Evolutionary conservation across 2,329 filamentous ascomycete genomes (phyloP).

Genomic region (Cordyceps javanica): DNA sequence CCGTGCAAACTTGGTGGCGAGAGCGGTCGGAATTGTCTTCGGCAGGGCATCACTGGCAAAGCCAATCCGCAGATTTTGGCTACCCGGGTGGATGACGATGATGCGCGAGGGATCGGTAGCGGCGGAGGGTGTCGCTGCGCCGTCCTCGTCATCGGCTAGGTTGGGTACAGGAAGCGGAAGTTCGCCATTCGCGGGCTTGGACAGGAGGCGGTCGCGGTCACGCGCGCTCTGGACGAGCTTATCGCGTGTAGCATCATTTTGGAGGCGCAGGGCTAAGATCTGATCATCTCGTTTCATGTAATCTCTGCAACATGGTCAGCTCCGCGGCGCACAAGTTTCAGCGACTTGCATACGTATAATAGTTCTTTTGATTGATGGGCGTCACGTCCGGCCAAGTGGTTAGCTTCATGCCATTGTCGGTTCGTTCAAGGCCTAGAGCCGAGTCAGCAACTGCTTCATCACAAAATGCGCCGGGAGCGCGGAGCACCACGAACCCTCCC

Average conservation of each 20-base stretch:
- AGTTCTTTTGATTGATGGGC: constrained; percentile 99
- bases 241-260: constrained; percentile 80
- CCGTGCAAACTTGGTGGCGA: constrained; percentile 70
- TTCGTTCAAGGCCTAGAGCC: constrained; percentile 75
- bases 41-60: constrained; percentile 93
- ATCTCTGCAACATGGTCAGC: constrained; percentile 52
- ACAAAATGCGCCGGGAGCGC: background rate
- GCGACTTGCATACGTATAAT: constrained; percentile 69
- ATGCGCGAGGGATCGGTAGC: constrained; percentile 77
- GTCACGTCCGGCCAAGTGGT: constrained; percentile 87
- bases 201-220: constrained; percentile 79
- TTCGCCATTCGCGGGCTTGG: constrained; percentile 65
- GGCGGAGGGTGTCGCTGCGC: constrained; percentile 48
- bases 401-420: constrained; percentile 96
- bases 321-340: background rate
- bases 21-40: constrained; percentile 88
- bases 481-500: constrained; percentile 45
- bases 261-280: constrained; percentile 79
- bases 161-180: constrained; percentile 54
- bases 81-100: constrained; percentile 91
- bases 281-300: constrained; percentile 99
- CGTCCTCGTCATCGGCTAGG: constrained; percentile 52
- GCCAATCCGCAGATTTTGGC: constrained; percentile 90
- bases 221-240: constrained; percentile 79
- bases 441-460: background rate